phyloP scores from a whole-genome alignment of 257 asterid species.

The Galeopsis tetrahit region DNA sequence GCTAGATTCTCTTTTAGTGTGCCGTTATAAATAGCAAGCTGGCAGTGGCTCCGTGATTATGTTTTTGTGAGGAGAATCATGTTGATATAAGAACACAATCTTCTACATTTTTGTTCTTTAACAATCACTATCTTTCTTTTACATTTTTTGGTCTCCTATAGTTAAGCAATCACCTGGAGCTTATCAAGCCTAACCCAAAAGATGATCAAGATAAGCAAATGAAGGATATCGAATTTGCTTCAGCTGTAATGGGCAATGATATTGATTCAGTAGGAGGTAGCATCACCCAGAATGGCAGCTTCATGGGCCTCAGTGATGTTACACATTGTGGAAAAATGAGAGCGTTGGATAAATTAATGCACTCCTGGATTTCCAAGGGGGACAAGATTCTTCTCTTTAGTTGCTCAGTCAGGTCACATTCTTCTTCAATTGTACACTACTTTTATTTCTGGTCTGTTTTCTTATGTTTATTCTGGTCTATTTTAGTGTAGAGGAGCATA shows the following conservation, averaged over 20 bases:
- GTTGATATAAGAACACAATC: not conserved
- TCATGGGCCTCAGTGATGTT: slow-evolving; percentile 89
- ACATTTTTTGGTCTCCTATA: slow-evolving; percentile 33
- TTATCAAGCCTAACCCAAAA: slow-evolving; percentile 86
- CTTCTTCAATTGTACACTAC: not conserved
- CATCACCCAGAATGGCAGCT: slow-evolving; percentile 64
- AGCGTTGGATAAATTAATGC: slow-evolving; percentile 81
- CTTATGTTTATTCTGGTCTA: not conserved
- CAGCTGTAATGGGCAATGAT: slow-evolving; percentile 73
- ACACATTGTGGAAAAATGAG: slow-evolving; percentile 96
- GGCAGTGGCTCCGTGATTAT: too few relatives aligned
- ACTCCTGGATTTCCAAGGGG: slow-evolving; percentile 73
- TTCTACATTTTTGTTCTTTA: slow-evolving; percentile 7
- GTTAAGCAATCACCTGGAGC: slow-evolving; percentile 98
- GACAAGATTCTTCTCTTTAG: slow-evolving; percentile 98
- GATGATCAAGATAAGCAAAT: slow-evolving; percentile 84
- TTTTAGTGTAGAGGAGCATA: not conserved
- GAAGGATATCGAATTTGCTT: slow-evolving; percentile 81
- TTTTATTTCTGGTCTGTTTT: slow-evolving; percentile 2
- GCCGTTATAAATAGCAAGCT: not conserved
- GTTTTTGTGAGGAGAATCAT: not conserved
- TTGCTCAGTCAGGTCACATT: slow-evolving; percentile 80
- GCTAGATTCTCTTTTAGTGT: not conserved
- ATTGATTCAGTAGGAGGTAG: slow-evolving; percentile 77
- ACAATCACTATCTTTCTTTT: slow-evolving; percentile 2